A percentile compares a stretch with the other conserved stretches of the same genome.
phyloP scores from a whole-genome alignment of 805 yeast genomes.

The Wilhelminamyces savonicus region DNA sequence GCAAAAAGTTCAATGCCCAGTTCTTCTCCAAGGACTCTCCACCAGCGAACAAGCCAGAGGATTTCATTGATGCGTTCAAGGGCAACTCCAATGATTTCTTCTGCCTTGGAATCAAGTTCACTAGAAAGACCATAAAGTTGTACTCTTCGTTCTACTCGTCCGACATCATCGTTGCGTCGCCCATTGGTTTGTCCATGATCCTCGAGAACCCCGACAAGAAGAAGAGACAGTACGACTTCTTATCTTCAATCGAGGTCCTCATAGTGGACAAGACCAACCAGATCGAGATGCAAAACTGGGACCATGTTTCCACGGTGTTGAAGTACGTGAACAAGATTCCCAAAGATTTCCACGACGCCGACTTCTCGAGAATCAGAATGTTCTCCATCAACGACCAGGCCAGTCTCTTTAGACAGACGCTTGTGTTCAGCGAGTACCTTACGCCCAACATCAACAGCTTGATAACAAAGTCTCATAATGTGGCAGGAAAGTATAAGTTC shows the following conservation, averaged over 20 bases:
- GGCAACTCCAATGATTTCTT: constrained; percentile 93
- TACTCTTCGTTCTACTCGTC: constrained; percentile 80
- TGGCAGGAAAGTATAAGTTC: constrained; percentile 56
- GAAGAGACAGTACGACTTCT: constrained; percentile 69
- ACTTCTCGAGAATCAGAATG: constrained; percentile 85
- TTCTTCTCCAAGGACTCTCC: constrained; percentile 50
- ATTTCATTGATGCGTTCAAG: constrained; percentile 69
- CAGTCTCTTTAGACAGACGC: constrained; percentile 64
- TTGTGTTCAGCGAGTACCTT: constrained; percentile 66
- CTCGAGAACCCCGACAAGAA: constrained; percentile 53
- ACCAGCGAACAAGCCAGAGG: constrained; percentile 66
- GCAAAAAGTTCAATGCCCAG: constrained; percentile 65
- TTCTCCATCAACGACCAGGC: constrained; percentile 88
- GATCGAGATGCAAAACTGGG: constrained; percentile 89
- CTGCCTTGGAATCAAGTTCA: constrained; percentile 83
- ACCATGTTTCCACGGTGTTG: constrained; percentile 62
- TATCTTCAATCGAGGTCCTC: constrained; percentile 81
- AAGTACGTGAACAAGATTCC: constrained; percentile 75
- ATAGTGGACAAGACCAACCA: constrained; percentile 81
- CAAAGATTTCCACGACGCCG: constrained; percentile 69
- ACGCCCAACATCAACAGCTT: constrained; percentile 80
- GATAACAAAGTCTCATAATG: constrained; percentile 40
- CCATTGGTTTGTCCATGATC: constrained; percentile 75
- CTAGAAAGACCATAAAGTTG: constrained; percentile 79
- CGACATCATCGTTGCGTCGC: constrained; percentile 86